Evolutionary conservation across 2,329 filamentous ascomycete species (phyloP).

Genomic region (Fusarium albidum): DNA sequence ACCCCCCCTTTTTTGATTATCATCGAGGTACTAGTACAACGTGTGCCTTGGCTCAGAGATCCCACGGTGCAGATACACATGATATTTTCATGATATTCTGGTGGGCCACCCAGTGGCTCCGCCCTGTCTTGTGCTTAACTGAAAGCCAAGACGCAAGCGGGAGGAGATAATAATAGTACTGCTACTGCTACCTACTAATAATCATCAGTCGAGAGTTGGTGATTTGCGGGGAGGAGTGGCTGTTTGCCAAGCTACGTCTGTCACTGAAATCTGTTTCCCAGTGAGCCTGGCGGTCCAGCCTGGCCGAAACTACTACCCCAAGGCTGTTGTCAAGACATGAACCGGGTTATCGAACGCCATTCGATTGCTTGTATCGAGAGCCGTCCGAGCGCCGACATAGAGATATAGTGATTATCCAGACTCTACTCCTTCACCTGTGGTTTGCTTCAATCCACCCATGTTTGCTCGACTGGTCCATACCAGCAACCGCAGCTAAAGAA

Average conservation of each 20-base stretch:
- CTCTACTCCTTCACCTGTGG: too few relatives aligned
- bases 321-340: too few relatives aligned
- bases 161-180: background rate
- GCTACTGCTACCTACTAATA: too few relatives aligned
- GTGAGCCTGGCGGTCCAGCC: too few relatives aligned
- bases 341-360: too few relatives aligned
- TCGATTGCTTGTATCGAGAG: too few relatives aligned
- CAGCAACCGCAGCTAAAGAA: conserved; percentile 15
- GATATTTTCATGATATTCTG: conserved; percentile 5
- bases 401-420: too few relatives aligned
- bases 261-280: too few relatives aligned
- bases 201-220: background rate
- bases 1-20: conserved; percentile 17
- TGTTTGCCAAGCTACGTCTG: too few relatives aligned
- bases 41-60: conserved; percentile 1
- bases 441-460: too few relatives aligned
- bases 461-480: conserved; percentile 4
- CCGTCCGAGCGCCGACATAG: too few relatives aligned
- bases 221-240: background rate
- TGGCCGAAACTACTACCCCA: too few relatives aligned
- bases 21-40: conserved; percentile 23
- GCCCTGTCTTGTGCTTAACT: conserved; percentile 24
- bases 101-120: conserved; percentile 8
- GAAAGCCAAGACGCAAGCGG: conserved; percentile 28
- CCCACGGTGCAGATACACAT: conserved; percentile 10